phyloP scores from a whole-genome alignment of 2,329 filamentous ascomycete species.

The Fusarium metavorans region DNA sequence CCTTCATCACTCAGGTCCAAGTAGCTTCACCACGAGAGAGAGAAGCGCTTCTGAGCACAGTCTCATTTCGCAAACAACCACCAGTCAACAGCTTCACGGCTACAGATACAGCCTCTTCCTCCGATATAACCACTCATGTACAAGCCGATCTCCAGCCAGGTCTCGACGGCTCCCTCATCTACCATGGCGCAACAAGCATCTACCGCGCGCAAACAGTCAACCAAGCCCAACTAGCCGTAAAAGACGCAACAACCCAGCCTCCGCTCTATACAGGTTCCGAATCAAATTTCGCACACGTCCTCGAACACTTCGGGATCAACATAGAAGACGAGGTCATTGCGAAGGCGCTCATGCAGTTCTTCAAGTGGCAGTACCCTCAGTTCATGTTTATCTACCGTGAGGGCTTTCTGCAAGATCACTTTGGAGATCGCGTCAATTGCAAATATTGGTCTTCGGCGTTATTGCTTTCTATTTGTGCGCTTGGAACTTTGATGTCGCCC shows the following conservation, averaged over 20 bases:
- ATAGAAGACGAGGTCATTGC: constrained; percentile 36
- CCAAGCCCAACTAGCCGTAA: not conserved
- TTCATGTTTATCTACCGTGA: constrained; percentile 50
- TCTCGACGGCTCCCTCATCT: constrained; percentile 29
- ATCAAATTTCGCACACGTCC: constrained; percentile 29
- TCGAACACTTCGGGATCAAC: constrained; percentile 41
- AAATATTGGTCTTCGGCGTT: constrained; percentile 47
- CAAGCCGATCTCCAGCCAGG: constrained; percentile 14
- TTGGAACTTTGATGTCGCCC: constrained; percentile 35
- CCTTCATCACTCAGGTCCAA: constrained; percentile 17
- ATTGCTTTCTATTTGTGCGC: constrained; percentile 40
- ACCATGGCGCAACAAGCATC: constrained; percentile 43
- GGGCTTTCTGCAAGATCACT: constrained; percentile 45
- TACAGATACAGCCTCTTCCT: not conserved
- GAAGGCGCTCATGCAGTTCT: constrained; percentile 39
- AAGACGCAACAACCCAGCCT: not conserved
- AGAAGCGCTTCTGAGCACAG: constrained; percentile 3
- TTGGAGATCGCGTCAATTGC: constrained; percentile 19
- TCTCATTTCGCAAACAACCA: constrained; percentile 3
- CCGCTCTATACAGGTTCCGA: constrained; percentile 15
- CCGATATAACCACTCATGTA: not conserved
- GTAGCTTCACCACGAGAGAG: constrained; percentile 14
- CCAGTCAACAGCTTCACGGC: not conserved
- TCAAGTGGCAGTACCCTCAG: constrained; percentile 47
- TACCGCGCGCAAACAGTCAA: constrained; percentile 30